Conservation (phyloP, 345 rosid species). For the Microthlaspi erraticum region DNA sequence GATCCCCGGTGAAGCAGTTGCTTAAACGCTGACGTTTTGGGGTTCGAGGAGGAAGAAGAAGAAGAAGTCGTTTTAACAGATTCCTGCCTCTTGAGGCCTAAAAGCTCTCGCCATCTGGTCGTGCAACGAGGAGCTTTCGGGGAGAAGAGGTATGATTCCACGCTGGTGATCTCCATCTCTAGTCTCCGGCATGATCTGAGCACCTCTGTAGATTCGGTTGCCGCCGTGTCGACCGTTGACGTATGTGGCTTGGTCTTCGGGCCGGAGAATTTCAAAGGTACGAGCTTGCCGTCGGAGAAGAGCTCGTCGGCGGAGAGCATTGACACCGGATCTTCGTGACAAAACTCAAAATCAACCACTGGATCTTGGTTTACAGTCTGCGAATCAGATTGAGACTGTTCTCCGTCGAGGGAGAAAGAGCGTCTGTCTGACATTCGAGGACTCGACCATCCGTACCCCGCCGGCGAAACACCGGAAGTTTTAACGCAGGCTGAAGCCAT, state of each 20-base stretch:
- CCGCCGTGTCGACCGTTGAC: conserved; percentile 29
- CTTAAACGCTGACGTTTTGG: conserved; percentile 48
- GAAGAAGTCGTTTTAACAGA: conserved; percentile 18
- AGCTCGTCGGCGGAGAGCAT: conserved; percentile 97
- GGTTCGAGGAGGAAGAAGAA: conserved; percentile 30
- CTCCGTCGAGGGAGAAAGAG: conserved; percentile 29
- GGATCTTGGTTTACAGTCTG: conserved; percentile 48
- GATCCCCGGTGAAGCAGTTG: conserved; percentile 73
- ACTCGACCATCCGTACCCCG: conserved; percentile 62
- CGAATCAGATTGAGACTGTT: background rate
- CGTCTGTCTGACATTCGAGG: conserved; percentile 62
- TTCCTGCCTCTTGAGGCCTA: conserved; percentile 70
- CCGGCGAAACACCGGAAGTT: conserved; percentile 62
- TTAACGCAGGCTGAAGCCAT: conserved; percentile 96
- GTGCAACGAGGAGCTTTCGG: conserved; percentile 92
- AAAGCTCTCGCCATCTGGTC: conserved; percentile 81
- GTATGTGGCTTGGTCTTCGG: conserved; percentile 28
- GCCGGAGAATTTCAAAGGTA: conserved; percentile 66
- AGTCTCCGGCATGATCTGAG: conserved; percentile 52
- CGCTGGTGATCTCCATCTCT: conserved; percentile 49
- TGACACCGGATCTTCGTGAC: conserved; percentile 73
- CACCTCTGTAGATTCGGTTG: conserved; percentile 40
- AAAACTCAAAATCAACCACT: conserved; percentile 78
- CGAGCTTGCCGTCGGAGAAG: conserved; percentile 82
- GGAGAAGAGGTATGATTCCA: conserved; percentile 53